Evolutionary conservation across 2,329 filamentous ascomycete genomes (phyloP), one percentile per base, ranked within the genome.

Genomic region (Thielaviopsis ethacetica): DNA sequence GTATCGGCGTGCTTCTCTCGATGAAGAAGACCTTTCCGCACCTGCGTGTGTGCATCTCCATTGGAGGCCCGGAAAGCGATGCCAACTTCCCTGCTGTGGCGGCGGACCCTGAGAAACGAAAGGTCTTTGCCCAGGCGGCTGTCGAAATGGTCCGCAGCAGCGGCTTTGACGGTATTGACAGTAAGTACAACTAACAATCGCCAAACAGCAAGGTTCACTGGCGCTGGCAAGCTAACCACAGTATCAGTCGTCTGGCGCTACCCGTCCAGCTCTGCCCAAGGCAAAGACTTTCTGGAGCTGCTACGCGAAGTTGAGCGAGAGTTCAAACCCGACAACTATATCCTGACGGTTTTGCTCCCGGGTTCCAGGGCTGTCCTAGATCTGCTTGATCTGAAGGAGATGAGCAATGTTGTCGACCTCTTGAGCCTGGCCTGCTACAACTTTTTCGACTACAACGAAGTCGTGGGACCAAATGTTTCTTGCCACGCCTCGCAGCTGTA

Each of bases 141-240:
- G 52, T 54, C 15, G 24, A 21, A 10, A 54, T 55, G 24, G 24
- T 59, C 22, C 22, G 49, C 13, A 47, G 19, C 26, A 44, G 38
- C 21, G 57, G 53, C 3, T 30, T 59, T 21, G 57, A 59, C n/a
- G 57, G 57, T 6, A 54, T 59, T 22, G 57, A 59, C n/a, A 54
- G 57, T 59, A 51, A 59, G 57, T 59, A 54, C n/a, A n/a, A n/a
- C n/a, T n/a, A n/a, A n/a, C n/a, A n/a, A n/a, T n/a, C n/a, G n/a
- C n/a, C n/a, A n/a, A n/a, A n/a, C n/a, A n/a, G n/a, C n/a, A n/a
- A n/a, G n/a, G n/a, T n/a, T n/a, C n/a, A n/a, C n/a, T n/a, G n/a
- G n/a, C n/a, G n/a, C n/a, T n/a, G 9, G 26, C 4, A 27, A 27
- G 49, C 38, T 51, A 38, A 50, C 38, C 27, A 19, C 44, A 44